Evolutionary conservation across 2,329 filamentous ascomycete genomes (phyloP), one percentile per base, ranked within the genome.

Genomic region (Chaetomium strumarium): DNA sequence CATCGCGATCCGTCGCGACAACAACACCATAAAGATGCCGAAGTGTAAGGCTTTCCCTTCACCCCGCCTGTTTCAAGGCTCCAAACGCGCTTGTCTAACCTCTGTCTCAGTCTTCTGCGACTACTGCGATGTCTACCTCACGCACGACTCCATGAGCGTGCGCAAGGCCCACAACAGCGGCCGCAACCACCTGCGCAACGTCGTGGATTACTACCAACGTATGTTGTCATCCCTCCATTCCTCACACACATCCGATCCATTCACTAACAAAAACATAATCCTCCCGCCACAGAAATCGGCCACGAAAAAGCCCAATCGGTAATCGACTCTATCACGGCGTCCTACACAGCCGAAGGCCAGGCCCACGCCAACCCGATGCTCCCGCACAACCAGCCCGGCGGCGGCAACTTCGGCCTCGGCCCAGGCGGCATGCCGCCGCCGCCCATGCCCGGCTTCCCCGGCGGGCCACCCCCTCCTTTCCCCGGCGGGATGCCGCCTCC

Each of bases 61-160:
- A n/a, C 33, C 30, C 17, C 34, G 30, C 17, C 14, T 42, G 16
- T 11, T 38, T 31, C 33, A 34, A 60, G 59, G 53, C 58, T 64
- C 64, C 58, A 59, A 41, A 24, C 41, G 54, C 50, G 45, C 59
- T 63, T 7, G 31, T 29, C 13, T 12, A 36, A 8, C n/a, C 31
- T 19, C 37, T 10, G 24, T 37, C 38, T 19, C 67, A 89, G 85
- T 88, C 80, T 88, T 88, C 71, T 89, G 91, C 79, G 93, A 99
- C 72, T 99, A 99, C 74, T 99, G 93, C 81, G 93, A 99, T 86
- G 93, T 99, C 72, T 99, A 99, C 80, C 87, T 99, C 64, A 99
- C 93, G 62, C 93, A 99, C 80, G 93, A 99, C 79, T 96, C 90
- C 42, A 97, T 97, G 92, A 96, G 90, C 74, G 93, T 99, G 73